phyloP scores from a whole-genome alignment of 176 grass and related monocot species.

The Raddia guianensis region DNA sequence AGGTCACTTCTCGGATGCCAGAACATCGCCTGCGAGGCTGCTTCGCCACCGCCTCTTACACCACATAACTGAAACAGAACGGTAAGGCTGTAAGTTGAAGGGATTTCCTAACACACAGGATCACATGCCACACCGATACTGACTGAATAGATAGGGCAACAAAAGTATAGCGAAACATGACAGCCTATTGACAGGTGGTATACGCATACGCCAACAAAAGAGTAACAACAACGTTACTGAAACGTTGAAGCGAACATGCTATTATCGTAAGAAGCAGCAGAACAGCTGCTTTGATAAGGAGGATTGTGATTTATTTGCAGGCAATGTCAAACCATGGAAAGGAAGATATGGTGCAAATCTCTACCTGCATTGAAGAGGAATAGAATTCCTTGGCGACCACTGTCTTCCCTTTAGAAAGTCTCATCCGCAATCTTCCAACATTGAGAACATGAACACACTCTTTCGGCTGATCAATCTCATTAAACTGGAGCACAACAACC shows the following conservation, averaged over 20 bases:
- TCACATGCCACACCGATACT: background rate
- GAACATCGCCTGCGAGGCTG: slow-evolving; percentile 59
- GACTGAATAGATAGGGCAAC: background rate
- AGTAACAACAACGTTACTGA: background rate
- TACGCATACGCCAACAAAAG: slow-evolving; percentile 21
- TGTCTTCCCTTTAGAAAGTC: slow-evolving; percentile 68
- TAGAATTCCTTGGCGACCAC: slow-evolving; percentile 87
- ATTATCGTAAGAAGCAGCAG: background rate
- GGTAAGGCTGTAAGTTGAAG: background rate
- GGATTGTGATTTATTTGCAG: background rate
- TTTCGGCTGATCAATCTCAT: slow-evolving; percentile 66
- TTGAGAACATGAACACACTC: slow-evolving; percentile 69
- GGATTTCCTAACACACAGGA: background rate
- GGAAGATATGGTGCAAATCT: slow-evolving; percentile 16
- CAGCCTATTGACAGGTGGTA: too few species aligned
- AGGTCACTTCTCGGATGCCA: slow-evolving; percentile 69
- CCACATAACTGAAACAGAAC: slow-evolving; percentile 66
- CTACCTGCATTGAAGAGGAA: slow-evolving; percentile 87
- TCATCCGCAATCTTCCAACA: slow-evolving; percentile 74
- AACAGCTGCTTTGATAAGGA: slow-evolving; percentile 6
- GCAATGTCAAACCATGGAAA: background rate
- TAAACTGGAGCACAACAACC: slow-evolving; percentile 72
- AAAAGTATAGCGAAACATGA: background rate
- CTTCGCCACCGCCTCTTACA: slow-evolving; percentile 76
- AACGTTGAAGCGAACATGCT: background rate